These are phyloP conservation scores for Pholiota microspora DNA, from an alignment of 768 basidiomycete genomes.

Conservation along the genomic window DNA sequence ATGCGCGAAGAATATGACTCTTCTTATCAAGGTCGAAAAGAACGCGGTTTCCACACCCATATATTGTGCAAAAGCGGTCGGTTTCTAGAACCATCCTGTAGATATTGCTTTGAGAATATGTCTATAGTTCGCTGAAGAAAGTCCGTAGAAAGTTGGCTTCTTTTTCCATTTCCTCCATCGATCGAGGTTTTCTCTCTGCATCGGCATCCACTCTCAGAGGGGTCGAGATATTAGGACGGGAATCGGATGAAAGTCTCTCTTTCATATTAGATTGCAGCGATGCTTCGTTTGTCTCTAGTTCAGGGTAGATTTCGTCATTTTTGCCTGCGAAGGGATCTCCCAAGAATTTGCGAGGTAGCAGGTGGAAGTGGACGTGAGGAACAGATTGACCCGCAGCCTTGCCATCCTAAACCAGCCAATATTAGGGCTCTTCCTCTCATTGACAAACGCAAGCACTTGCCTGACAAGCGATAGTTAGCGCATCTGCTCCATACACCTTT, in stretches of 20 bases:
- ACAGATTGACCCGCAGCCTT: slow-evolving; percentile 75
- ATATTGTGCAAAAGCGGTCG: background rate
- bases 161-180: slow-evolving; percentile 72
- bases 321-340: slow-evolving; percentile 63
- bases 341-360: slow-evolving; percentile 75
- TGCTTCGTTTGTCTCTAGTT: slow-evolving; percentile 64
- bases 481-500: slow-evolving; percentile 77
- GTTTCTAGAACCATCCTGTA: background rate
- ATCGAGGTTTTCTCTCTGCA: slow-evolving; percentile 60
- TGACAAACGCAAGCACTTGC: slow-evolving; percentile 34
- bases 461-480: slow-evolving; percentile 88
- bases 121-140: slow-evolving; percentile 39
- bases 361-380: slow-evolving; percentile 96
- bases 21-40: too few species aligned
- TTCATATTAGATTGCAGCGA: slow-evolving; percentile 41
- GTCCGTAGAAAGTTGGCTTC: slow-evolving; percentile 69
- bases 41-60: too few species aligned
- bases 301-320: slow-evolving; percentile 80
- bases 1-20: background rate
- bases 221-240: slow-evolving; percentile 1
- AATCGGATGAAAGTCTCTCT: slow-evolving; percentile 19
- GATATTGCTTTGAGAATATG: background rate
- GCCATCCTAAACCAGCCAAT: slow-evolving; percentile 62
- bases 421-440: background rate
- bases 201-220: slow-evolving; percentile 65